Conservation (phyloP, 768 basidiomycete species). For the Leucocoprinus leucothites region DNA sequence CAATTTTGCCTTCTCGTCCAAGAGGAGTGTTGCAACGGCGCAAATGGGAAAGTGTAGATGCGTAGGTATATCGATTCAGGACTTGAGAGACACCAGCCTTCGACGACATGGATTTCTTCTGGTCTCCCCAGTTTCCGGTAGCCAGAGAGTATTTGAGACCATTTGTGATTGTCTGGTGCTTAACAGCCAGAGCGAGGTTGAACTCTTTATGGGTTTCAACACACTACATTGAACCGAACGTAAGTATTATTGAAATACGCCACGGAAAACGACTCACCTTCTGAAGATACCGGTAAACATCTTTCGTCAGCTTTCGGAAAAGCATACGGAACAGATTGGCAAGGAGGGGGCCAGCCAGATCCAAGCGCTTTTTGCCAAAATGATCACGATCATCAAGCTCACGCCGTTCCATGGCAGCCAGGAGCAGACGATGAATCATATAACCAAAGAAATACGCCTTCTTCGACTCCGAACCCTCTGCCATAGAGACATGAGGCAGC, state of each 20-base stretch:
- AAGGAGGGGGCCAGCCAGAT: slow-evolving; percentile 91
- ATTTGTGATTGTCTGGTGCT: slow-evolving; percentile 96
- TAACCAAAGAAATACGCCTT: slow-evolving; percentile 99
- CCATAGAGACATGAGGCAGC: slow-evolving; percentile 95
- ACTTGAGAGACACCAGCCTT: slow-evolving; percentile 99
- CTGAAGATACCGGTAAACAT: slow-evolving; percentile 95
- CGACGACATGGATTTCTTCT: slow-evolving; percentile 97
- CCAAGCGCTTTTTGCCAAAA: slow-evolving; percentile 97
- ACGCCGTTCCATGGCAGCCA: slow-evolving; percentile 90
- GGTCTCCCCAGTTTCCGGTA: slow-evolving; percentile 99
- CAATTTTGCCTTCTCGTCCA: slow-evolving; percentile 98
- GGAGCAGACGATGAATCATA: slow-evolving; percentile 95
- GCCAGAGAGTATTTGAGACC: slow-evolving; percentile 97
- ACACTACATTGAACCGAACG: slow-evolving; percentile 52
- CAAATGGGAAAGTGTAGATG: slow-evolving; percentile 95
- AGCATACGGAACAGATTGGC: slow-evolving; percentile 98
- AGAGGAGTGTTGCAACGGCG: slow-evolving; percentile 98
- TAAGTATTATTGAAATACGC: background rate
- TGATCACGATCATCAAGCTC: slow-evolving; percentile 99
- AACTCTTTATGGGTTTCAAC: slow-evolving; percentile 97
- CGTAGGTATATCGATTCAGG: slow-evolving; percentile 97
- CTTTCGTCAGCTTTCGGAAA: slow-evolving; percentile 94
- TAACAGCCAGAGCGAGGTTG: slow-evolving; percentile 86
- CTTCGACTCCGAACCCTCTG: slow-evolving; percentile 93
- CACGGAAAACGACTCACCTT: slow-evolving; percentile 55